phyloP scores from a whole-genome alignment of 345 rosid genomes.

The Arabidopsis suecica region DNA sequence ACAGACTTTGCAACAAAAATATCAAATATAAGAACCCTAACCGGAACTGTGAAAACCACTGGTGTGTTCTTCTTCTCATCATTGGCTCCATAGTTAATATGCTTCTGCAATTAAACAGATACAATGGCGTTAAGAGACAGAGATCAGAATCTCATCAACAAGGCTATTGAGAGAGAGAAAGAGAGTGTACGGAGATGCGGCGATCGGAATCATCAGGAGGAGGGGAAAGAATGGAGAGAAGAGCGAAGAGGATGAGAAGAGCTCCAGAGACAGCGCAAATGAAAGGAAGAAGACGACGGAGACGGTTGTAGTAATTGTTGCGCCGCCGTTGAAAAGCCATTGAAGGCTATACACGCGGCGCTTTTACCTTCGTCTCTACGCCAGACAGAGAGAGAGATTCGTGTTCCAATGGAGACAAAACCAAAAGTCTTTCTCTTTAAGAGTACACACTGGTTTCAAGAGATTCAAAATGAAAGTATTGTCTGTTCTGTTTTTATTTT shows the following conservation, averaged over 20 bases:
- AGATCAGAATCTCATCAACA: slow-evolving; percentile 20
- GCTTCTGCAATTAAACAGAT: slow-evolving; percentile 32
- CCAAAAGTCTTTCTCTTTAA: slow-evolving; percentile 25
- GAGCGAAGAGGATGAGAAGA: slow-evolving; percentile 69
- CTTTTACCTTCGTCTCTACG: slow-evolving; percentile 23
- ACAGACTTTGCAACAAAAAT: slow-evolving; percentile 18
- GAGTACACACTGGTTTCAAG: background rate
- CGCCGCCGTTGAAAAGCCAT: slow-evolving; percentile 89
- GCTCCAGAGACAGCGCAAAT: slow-evolving; percentile 59
- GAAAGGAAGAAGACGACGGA: slow-evolving; percentile 57
- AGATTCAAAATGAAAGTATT: slow-evolving; percentile 8
- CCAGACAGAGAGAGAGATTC: slow-evolving; percentile 31
- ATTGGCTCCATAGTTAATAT: slow-evolving; percentile 40
- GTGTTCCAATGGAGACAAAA: slow-evolving; percentile 32
- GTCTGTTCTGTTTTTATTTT: slow-evolving; percentile 1
- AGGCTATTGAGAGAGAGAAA: background rate
- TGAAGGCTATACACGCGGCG: slow-evolving; percentile 35
- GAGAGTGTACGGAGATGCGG: slow-evolving; percentile 47
- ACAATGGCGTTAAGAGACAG: slow-evolving; percentile 18
- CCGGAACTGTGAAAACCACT: slow-evolving; percentile 68
- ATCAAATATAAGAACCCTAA: slow-evolving; percentile 49
- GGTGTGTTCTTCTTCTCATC: slow-evolving; percentile 43
- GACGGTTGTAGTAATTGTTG: slow-evolving; percentile 54
- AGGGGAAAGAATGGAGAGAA: slow-evolving; percentile 75
- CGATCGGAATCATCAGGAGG: slow-evolving; percentile 65